Conservation (phyloP, 1,284 basidiomycete species). For the Rhizopogon parksii region DNA sequence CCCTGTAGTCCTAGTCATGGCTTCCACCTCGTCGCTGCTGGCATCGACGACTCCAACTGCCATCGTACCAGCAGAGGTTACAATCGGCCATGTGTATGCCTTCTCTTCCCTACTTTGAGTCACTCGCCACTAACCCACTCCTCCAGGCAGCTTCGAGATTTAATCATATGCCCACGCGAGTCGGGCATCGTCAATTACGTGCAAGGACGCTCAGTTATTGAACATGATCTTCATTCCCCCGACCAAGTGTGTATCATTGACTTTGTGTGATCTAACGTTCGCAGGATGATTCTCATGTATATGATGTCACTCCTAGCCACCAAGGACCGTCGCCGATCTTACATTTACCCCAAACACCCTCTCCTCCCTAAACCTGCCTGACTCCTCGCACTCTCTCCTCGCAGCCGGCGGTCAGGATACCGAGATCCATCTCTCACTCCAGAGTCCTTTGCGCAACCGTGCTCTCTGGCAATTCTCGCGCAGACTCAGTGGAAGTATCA, state of each 20-base stretch:
- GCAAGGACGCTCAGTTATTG: constrained; percentile 48
- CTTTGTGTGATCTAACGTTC: constrained; percentile 12
- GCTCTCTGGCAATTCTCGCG: constrained; percentile 53
- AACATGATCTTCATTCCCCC: constrained; percentile 53
- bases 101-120: not conserved
- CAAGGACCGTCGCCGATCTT: constrained; percentile 46
- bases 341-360: constrained; percentile 66
- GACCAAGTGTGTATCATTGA: constrained; percentile 38
- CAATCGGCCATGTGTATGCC: constrained; percentile 62
- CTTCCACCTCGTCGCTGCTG: constrained; percentile 39
- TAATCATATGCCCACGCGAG: constrained; percentile 66
- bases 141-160: constrained; percentile 68
- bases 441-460: constrained; percentile 28
- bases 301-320: constrained; percentile 30
- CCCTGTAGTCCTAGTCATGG: constrained; percentile 31
- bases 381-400: constrained; percentile 47
- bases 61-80: constrained; percentile 42
- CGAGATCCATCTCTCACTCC: constrained; percentile 68
- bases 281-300: constrained; percentile 6
- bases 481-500: constrained; percentile 43
- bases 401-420: constrained; percentile 79
- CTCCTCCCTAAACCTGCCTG: constrained; percentile 49
- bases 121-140: not conserved
- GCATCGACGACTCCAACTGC: constrained; percentile 37
- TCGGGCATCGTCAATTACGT: constrained; percentile 65